These are phyloP conservation scores for Buxus sempervirens DNA, from an alignment of 164 flowering plant genomes.

Conservation along the genomic window DNA sequence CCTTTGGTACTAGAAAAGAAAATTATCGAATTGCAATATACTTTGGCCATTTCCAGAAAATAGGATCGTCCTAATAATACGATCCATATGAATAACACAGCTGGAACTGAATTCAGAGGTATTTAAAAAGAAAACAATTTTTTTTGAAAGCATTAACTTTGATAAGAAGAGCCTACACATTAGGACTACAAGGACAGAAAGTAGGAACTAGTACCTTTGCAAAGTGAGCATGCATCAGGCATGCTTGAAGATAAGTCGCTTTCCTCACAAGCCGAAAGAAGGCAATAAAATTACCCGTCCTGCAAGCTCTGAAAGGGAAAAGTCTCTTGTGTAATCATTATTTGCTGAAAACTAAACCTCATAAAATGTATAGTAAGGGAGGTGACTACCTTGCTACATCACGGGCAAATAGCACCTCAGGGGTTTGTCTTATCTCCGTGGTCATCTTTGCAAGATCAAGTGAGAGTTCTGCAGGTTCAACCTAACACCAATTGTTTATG, in stretches of 20 bases:
- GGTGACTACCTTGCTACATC: constrained; percentile 82
- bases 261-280: constrained; percentile 87
- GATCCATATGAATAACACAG: too few relatives aligned
- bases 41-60: too few relatives aligned
- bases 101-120: too few relatives aligned
- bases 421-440: constrained; percentile 72
- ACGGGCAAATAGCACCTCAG: constrained; percentile 92
- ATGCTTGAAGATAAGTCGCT: constrained; percentile 94
- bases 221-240: constrained; percentile 99
- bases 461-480: constrained; percentile 98
- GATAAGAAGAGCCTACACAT: too few relatives aligned
- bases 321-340: constrained; percentile 16
- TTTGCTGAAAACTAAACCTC: neutral
- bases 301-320: constrained; percentile 73
- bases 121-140: too few relatives aligned
- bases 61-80: too few relatives aligned
- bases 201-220: constrained; percentile 61
- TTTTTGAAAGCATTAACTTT: too few relatives aligned
- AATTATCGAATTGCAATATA: too few relatives aligned
- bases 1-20: too few relatives aligned
- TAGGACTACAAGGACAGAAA: neutral
- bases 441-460: constrained; percentile 99
- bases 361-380: neutral
- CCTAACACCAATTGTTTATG: constrained; percentile 46
- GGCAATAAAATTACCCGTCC: constrained; percentile 83